Percentiles rank a stretch among this genome's conserved stretches.
phyloP scores from a whole-genome alignment of 345 rosid genomes.

The Hibiscus syriacus region DNA sequence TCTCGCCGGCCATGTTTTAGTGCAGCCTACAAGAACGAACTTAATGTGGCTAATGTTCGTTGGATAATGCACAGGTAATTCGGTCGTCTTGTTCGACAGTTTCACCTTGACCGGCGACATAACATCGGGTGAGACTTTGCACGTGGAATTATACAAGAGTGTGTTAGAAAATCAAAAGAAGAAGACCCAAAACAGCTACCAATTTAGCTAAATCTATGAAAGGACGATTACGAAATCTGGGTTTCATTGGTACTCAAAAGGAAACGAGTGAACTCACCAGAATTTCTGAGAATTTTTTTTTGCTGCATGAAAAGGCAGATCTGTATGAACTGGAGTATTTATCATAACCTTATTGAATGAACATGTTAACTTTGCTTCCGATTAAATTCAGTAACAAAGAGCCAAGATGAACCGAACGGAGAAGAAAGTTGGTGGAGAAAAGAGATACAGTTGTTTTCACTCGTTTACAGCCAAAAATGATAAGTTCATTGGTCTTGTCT shows the following conservation, averaged over 20 bases:
- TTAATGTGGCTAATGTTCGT: conserved; percentile 40
- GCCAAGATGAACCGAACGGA: neutral
- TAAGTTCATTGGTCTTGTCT: neutral
- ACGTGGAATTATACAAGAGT: neutral
- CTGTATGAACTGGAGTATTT: neutral
- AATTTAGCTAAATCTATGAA: neutral
- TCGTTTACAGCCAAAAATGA: neutral
- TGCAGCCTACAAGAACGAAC: conserved; percentile 39
- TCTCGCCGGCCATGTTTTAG: conserved; percentile 36
- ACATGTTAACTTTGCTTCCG: neutral
- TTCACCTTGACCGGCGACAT: neutral
- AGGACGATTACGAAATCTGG: neutral
- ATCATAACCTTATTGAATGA: neutral
- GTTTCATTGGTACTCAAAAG: neutral
- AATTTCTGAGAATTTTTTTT: neutral
- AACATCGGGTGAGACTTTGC: neutral
- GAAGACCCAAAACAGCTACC: neutral
- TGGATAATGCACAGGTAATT: conserved; percentile 12
- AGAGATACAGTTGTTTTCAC: neutral
- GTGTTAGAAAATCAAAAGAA: neutral
- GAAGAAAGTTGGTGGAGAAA: neutral
- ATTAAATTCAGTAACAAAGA: neutral
- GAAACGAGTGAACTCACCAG: too few relatives aligned
- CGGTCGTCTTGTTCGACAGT: neutral
- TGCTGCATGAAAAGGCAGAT: neutral